A percentile compares a stretch with the other conserved stretches of the same genome.
Evolutionary conservation across 2,329 filamentous ascomycete species (phyloP).

Genomic region (Fusarium albidum): DNA sequence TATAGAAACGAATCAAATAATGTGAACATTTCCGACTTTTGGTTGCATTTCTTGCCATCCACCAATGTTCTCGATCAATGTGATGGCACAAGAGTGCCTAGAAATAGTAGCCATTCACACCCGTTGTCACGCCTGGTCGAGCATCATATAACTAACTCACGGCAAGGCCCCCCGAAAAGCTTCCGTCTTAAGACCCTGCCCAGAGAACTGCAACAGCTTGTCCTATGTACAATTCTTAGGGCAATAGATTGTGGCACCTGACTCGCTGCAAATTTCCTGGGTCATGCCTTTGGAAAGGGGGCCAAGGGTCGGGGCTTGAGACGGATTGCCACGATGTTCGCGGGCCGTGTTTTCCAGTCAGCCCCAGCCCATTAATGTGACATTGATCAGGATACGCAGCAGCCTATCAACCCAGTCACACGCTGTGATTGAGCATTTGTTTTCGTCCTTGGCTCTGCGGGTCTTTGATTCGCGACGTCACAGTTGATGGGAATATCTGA

Average conservation of each 20-base stretch:
- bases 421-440: neutral
- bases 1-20: constrained; percentile 18
- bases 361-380: constrained; percentile 2
- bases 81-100: neutral
- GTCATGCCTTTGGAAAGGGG: neutral
- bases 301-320: constrained; percentile 12
- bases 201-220: neutral
- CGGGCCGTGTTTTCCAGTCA: constrained; percentile 7
- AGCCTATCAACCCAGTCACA: constrained; percentile 3
- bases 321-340: constrained; percentile 16
- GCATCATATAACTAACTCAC: too few species aligned
- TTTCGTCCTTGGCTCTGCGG: constrained; percentile 16
- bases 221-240: neutral
- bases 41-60: neutral
- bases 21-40: neutral
- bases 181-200: neutral
- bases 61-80: neutral
- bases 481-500: constrained; percentile 17
- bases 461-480: constrained; percentile 12
- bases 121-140: too few species aligned
- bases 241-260: neutral
- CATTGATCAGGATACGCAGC: constrained; percentile 12
- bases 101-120: too few species aligned
- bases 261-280: constrained; percentile 7
- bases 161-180: neutral